Evolutionary conservation across 352 stramenopile species (phyloP), one percentile per base, ranked within the genome.

Genomic region (Ophiocytium majus): DNA sequence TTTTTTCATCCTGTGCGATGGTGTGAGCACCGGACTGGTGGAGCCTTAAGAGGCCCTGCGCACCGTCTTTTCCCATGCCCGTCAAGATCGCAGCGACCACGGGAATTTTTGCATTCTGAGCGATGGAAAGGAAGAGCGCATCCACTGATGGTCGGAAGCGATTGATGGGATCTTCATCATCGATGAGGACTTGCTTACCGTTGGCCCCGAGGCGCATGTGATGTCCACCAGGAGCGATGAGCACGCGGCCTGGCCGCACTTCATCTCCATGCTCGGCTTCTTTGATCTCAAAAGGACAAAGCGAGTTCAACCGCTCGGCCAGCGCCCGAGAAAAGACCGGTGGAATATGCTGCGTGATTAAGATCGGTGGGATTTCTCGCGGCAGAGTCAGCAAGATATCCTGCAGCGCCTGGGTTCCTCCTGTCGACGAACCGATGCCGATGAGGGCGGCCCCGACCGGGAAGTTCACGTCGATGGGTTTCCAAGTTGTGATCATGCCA

Each of bases 241-340:
- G 28, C 23, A 71, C 28, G 23, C 57, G 57, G 23, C 57, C 57
- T 28, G 57, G 19, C 57, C 28, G 23, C 57, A 71, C 57, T 71
- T 71, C 57, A 28, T 71, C 57, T 23, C 57, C 57, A 71, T 71
- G 19, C 57, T 71, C 57, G 57, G 57, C 57, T 71, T 71, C 57
- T 71, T 71, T 71, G 57, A 71, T 28, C 28, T 71, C 57, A 71
- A 71, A 71, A 23, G 57, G 57, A 71, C 57, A 71, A 71, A 71
- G 57, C 23, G 57, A 23, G 28, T 71, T 71, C 19, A 71, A 28
- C 28, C 57, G 23, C 28, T 71, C 57, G 19, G 57, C 57, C 28
- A 71, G 28, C 19, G 57, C 57, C 23, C 57, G 57, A 23, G 57
- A 71, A 71, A 71, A 71, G 28, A 71, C 28, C 57, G 57, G 57